Base-by-base conservation (phyloP, 345 rosid species). In the Murraya paniculata region DNA sequence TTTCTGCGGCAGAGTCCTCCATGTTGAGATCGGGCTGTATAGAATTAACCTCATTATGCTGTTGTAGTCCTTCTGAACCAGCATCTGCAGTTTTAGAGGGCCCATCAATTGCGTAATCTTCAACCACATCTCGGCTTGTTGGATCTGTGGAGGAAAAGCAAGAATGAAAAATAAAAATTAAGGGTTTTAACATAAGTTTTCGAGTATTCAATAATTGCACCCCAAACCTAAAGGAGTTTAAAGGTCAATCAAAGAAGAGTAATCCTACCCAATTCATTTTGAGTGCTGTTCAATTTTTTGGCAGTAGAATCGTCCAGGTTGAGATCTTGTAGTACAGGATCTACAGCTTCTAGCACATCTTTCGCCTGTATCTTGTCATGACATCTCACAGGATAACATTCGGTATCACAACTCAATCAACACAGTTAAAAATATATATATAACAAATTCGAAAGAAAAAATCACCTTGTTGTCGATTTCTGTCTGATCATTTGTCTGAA, bases 201-300 rank as follows among this genome's bases (percentile, higher is more conserved):
- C 7, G 0, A 53, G 21, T 53, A 53, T 18, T 53, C 21, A 53
- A 53, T 18, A 53, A 53, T 18, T 18, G 57, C 45, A 65, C 25
- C 45, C 25, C 48, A 35, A 30, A 2, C 48, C 28, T 35, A 25
- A 4, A 48, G 68, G 68, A 71, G 59, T 53, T 33, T 75, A 18
- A 31, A 61, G 33, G 59, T 64, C 38, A 64, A 82, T 48, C 38
- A 66, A 57, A 61, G 68, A 82, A 74, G 75, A 73, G 53, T 72
- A 71, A 53, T 57, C 74, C 75, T 88, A 90, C 98, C 91, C 69
- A 77, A 77, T 57, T 60, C 74, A 86, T 48, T 73, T 50, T 55
- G 84, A 83, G 64, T 79, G 82, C 53, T 39, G 53, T 79, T 74
- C 22, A 28, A 78, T 38, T 79, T 79, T 76, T 77, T 84, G 9